These are phyloP conservation scores for Eucalyptus marginata DNA, from an alignment of 345 rosid species.

Conservation along the genomic window DNA sequence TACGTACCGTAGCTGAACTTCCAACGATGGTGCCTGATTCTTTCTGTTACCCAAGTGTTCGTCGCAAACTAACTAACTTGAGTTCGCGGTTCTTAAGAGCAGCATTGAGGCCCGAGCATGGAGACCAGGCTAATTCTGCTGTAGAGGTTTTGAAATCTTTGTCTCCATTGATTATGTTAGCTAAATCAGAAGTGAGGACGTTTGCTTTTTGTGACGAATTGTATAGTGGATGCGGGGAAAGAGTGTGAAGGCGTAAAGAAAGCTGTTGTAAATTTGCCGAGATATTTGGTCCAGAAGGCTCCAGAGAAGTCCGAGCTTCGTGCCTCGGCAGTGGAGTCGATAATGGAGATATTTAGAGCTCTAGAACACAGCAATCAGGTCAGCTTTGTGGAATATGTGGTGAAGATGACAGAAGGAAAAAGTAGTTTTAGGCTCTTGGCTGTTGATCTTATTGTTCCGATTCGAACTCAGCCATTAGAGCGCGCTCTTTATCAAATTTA, in stretches of 20 bases:
- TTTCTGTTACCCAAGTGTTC: conserved; percentile 9
- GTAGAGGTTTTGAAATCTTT: conserved; percentile 62
- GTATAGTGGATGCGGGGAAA: conserved; percentile 16
- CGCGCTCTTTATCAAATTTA: conserved; percentile 75
- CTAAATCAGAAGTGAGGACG: conserved; percentile 53
- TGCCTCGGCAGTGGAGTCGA: conserved; percentile 67
- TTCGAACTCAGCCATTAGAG: conserved; percentile 40
- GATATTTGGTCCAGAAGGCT: conserved; percentile 57
- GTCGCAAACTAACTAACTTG: conserved; percentile 22
- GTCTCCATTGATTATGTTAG: conserved; percentile 44
- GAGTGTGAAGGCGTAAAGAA: conserved; percentile 32
- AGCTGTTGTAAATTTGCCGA: conserved; percentile 52
- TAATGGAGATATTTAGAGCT: conserved; percentile 50
- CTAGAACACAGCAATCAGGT: conserved; percentile 45
- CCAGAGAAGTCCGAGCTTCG: conserved; percentile 87
- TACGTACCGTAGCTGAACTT: conserved; percentile 55
- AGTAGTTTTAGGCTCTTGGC: conserved; percentile 56
- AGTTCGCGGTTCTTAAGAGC: conserved; percentile 39
- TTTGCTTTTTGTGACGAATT: conserved; percentile 50
- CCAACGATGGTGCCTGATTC: conserved; percentile 35
- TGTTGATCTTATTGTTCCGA: conserved; percentile 79
- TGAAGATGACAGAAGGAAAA: conserved; percentile 71
- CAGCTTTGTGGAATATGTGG: conserved; percentile 36
- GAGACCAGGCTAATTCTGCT: conserved; percentile 44
- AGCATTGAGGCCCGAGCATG: conserved; percentile 51